Percentiles rank a stretch among this genome's conserved stretches.
Evolutionary conservation across 2,329 filamentous ascomycete species (phyloP).

Genomic region (Penicillium sp.): DNA sequence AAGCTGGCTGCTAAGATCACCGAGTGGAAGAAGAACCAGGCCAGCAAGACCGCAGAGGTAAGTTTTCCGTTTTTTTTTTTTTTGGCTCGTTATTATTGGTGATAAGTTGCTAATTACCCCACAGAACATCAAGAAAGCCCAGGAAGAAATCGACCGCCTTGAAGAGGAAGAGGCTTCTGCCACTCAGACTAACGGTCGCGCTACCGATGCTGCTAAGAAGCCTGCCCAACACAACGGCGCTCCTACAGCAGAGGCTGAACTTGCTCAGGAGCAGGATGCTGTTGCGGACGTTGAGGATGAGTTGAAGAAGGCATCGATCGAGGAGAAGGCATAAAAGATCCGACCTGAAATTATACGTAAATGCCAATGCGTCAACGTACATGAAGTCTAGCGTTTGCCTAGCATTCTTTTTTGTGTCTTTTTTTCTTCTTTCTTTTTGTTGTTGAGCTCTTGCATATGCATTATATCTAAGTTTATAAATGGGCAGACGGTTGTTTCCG

Average conservation of each 20-base stretch:
- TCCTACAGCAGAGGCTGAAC: slow-evolving; percentile 54
- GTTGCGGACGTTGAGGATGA: slow-evolving; percentile 59
- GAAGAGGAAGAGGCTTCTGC: slow-evolving; percentile 65
- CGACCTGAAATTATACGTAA: slow-evolving; percentile 9
- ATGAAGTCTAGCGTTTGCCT: slow-evolving; percentile 26
- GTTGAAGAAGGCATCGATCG: slow-evolving; percentile 60
- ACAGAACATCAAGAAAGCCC: slow-evolving; percentile 94
- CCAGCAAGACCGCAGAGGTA: slow-evolving; percentile 85
- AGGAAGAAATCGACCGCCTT: slow-evolving; percentile 89
- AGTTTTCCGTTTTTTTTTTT: slow-evolving; percentile 41
- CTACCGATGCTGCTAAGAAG: slow-evolving; percentile 56
- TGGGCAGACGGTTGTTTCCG: slow-evolving; percentile 16
- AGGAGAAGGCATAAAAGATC: slow-evolving; percentile 49
- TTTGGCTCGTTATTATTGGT: not conserved
- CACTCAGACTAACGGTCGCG: slow-evolving; percentile 40
- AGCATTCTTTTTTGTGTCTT: slow-evolving; percentile 23
- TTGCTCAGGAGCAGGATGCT: slow-evolving; percentile 59
- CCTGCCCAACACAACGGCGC: slow-evolving; percentile 54
- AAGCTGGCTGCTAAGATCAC: slow-evolving; percentile 90
- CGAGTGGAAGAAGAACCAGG: slow-evolving; percentile 88
- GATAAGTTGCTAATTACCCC: slow-evolving; percentile 25
- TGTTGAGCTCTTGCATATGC: slow-evolving; percentile 17
- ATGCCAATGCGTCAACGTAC: slow-evolving; percentile 16
- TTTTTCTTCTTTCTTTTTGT: slow-evolving; percentile 12
- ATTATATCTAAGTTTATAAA: slow-evolving; percentile 22